Evolutionary conservation across 768 basidiomycete species (phyloP).

Genomic region (Aureoboletus auriporus): DNA sequence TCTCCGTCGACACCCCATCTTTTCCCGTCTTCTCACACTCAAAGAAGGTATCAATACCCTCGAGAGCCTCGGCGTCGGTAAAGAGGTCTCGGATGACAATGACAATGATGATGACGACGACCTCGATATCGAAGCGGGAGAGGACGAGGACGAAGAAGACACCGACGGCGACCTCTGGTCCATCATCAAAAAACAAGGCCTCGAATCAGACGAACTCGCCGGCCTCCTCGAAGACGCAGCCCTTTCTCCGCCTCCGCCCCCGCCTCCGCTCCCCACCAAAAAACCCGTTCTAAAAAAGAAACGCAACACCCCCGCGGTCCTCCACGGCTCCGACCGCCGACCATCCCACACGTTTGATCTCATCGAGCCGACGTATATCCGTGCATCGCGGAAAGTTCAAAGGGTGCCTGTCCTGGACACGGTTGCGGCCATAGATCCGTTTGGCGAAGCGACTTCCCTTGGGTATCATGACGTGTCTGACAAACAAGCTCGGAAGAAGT

Average conservation of each 20-base stretch:
- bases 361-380: conserved; percentile 62
- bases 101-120: conserved; percentile 39
- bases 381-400: conserved; percentile 20
- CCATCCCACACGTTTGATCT: conserved; percentile 63
- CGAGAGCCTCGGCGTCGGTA: conserved; percentile 78
- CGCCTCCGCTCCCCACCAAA: conserved; percentile 11
- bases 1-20: conserved; percentile 67
- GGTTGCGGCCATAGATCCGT: conserved; percentile 34
- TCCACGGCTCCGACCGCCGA: conserved; percentile 12
- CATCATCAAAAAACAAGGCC: conserved; percentile 32
- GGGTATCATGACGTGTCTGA: conserved; percentile 73
- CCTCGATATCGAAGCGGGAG: conserved; percentile 5
- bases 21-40: conserved; percentile 71
- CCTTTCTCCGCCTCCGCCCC: not conserved
- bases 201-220: conserved; percentile 49
- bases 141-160: conserved; percentile 37
- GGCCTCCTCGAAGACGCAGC: conserved; percentile 54
- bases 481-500: conserved; percentile 76
- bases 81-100: conserved; percentile 45
- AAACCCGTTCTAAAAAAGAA: conserved; percentile 54
- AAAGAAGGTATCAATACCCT: conserved; percentile 79
- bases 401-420: conserved; percentile 2
- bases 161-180: conserved; percentile 44
- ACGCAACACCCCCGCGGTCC: conserved; percentile 40
- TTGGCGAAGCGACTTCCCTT: conserved; percentile 72